Percentiles rank a stretch among this genome's conserved stretches.
Evolutionary conservation across 371 early-diverging fungal species (phyloP).

Genomic region (Actinomortierella ambigua): DNA sequence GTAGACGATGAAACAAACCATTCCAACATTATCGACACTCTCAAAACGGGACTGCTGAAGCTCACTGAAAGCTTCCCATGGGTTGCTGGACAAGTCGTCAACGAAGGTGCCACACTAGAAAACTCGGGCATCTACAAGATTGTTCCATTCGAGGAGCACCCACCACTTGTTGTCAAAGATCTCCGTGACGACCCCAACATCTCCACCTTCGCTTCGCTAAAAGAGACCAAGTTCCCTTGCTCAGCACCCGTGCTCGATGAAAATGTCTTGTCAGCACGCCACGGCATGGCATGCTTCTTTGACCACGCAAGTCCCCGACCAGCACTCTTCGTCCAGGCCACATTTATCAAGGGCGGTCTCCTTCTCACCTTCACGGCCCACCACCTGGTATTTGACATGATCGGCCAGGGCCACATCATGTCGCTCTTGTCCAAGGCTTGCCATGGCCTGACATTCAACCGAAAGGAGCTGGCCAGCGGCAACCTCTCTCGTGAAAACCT

Average conservation of each 20-base stretch:
- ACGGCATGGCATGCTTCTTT: background rate
- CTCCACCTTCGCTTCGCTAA: background rate
- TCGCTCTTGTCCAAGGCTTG: constrained; percentile 1
- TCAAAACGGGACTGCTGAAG: background rate
- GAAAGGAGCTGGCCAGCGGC: background rate
- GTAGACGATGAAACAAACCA: background rate
- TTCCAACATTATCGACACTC: background rate
- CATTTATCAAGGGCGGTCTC: background rate
- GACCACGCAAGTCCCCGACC: background rate
- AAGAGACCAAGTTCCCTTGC: background rate
- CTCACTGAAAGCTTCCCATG: constrained; percentile 1
- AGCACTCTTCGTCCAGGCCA: constrained; percentile 1
- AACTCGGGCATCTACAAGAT: constrained; percentile 1
- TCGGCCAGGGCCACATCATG: background rate
- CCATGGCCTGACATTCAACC: background rate
- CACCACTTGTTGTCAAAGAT: background rate
- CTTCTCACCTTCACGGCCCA: background rate
- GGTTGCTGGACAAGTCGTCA: background rate
- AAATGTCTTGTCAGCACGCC: background rate
- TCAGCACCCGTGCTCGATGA: background rate
- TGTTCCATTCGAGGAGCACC: background rate
- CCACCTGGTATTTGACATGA: constrained; percentile 2
- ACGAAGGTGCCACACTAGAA: background rate
- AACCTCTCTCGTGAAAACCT: background rate
- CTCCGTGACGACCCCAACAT: background rate